A percentile compares a stretch with the other conserved stretches of the same genome.
phyloP scores from a whole-genome alignment of 2,329 filamentous ascomycete genomes.

The Microsporum ferrugineum region DNA sequence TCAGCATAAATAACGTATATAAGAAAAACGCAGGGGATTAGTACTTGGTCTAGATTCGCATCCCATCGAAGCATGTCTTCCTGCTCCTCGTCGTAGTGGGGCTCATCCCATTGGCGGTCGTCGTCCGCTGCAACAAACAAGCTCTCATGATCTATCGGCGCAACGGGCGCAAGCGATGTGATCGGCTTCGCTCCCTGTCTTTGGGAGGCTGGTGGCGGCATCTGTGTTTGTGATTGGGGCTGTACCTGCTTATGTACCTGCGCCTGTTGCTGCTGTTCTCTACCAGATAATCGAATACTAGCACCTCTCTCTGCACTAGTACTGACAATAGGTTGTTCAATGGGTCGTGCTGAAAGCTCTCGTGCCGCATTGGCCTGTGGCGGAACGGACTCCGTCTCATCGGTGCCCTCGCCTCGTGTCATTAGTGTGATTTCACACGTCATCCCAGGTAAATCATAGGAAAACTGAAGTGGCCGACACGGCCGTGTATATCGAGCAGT shows the following conservation, averaged over 20 bases:
- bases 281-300: background rate
- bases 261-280: background rate
- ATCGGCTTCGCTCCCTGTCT: background rate
- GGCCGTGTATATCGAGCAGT: slow-evolving; percentile 50
- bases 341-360: slow-evolving; percentile 31
- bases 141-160: slow-evolving; percentile 30
- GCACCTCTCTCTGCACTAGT: background rate
- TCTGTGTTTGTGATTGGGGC: background rate
- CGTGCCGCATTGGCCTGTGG: slow-evolving; percentile 29
- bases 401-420: slow-evolving; percentile 48
- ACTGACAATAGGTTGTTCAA: slow-evolving; percentile 1
- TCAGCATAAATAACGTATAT: background rate
- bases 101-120: slow-evolving; percentile 48
- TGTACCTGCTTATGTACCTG: background rate
- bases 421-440: slow-evolving; percentile 52
- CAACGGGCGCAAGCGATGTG: background rate
- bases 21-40: slow-evolving; percentile 8
- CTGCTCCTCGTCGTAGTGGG: slow-evolving; percentile 40
- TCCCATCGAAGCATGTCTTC: slow-evolving; percentile 54
- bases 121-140: slow-evolving; percentile 52
- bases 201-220: background rate
- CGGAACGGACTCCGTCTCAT: slow-evolving; percentile 28
- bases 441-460: slow-evolving; percentile 46
- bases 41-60: slow-evolving; percentile 41
- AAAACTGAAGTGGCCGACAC: slow-evolving; percentile 49